Conservation (phyloP, 2,329 filamentous ascomycete genomes). For the Fusarium albosuccineum region DNA sequence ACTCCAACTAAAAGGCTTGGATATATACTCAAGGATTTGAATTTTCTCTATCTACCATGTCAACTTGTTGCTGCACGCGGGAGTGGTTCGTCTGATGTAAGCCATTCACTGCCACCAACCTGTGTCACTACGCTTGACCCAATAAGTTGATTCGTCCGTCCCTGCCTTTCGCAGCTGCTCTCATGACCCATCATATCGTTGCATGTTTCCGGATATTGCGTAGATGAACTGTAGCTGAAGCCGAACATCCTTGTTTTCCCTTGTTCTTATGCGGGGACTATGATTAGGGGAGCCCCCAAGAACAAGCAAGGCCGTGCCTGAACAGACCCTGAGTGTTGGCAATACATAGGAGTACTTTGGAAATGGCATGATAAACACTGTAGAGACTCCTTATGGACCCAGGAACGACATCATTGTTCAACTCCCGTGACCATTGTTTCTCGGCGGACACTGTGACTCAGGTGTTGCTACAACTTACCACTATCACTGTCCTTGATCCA, state of each 20-base stretch:
- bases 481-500: neutral
- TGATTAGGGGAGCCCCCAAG: neutral
- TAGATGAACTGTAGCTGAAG: neutral
- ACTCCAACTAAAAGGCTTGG: too few species aligned
- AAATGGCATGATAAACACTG: too few species aligned
- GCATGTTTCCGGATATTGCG: neutral
- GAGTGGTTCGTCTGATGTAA: neutral
- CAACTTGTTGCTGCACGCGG: too few species aligned
- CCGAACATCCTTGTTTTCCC: neutral
- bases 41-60: too few species aligned
- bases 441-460: neutral
- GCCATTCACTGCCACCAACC: neutral
- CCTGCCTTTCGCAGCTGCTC: neutral
- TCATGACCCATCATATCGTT: neutral
- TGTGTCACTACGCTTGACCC: conserved; percentile 11
- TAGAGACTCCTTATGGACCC: neutral
- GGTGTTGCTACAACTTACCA: neutral
- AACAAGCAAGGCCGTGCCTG: neutral
- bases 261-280: neutral
- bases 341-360: too few species aligned
- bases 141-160: conserved; percentile 8
- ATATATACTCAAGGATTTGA: too few species aligned
- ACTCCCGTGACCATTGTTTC: neutral
- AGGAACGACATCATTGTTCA: neutral
- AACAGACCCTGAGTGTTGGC: neutral